Evolutionary conservation across 805 yeast species (phyloP), one percentile per base, ranked within the genome.

Genomic region (Yueomyces sinensis): DNA sequence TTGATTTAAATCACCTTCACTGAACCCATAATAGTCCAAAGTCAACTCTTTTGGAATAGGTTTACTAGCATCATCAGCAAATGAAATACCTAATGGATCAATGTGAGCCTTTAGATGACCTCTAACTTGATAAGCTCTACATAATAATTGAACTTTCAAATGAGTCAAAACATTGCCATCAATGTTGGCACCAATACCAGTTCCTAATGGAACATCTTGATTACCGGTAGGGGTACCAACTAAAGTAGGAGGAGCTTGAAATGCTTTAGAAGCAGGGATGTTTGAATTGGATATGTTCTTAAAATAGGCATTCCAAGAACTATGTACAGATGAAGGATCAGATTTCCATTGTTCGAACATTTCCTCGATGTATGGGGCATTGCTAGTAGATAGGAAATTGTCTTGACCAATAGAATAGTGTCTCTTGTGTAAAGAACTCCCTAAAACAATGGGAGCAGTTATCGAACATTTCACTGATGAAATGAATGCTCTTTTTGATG

Each of bases 71-170:
- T 72, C 73, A 51, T 74, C 82, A 47, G 91, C 96, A 54, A 76
- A 82, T 15, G 87, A 74, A 52, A 89, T 81, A 27, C 81, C 89
- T 54, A 91, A 67, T n/a, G 99, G 99, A 61, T 91, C 99, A 41
- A 86, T 78, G 49, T 76, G 79, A 31, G 97, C 96, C 66, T 82
- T 83, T 60, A 78, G 81, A 61, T 91, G 99, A 46, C 98, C 99
- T 62, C 97, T 77, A 35, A 91, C 98, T 67, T 91, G 98, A 65
- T 87, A 91, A 22, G 98, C 98, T 61, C 99, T 82, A 43, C 93
- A 96, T 50, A 91, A 70, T 49, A 91, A 73, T 69, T 91, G 99
- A 14, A 86, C 93, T 61, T 91, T 91, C 68, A 91, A 73, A 59
- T 91, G 97, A 42, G 82, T 70, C 43, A 81, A 70, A 31, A 87